Evolutionary conservation across 208 protist species (phyloP).

Genomic region (Leptomonas pyrrhocoris): DNA sequence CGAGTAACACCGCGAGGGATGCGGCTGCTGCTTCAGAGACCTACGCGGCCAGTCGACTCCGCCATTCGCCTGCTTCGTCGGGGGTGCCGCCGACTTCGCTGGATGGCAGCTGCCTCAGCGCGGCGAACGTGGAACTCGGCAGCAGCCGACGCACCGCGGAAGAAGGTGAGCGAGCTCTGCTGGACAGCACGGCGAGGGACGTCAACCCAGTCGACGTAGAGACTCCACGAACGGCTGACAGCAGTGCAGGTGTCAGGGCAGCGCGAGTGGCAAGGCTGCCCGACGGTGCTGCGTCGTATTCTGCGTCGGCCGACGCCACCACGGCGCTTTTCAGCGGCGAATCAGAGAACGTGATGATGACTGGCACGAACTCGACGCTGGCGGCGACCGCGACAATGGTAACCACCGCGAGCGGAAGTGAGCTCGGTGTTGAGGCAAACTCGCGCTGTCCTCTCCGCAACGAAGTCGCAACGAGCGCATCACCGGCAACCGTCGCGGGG

Average conservation of each 20-base stretch:
- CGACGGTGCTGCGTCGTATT: background rate
- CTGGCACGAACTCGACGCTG: background rate
- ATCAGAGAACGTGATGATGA: constrained; percentile 6
- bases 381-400: background rate
- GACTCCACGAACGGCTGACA: background rate
- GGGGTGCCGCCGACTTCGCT: background rate
- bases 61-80: background rate
- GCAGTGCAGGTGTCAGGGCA: background rate
- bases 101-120: constrained; percentile 7
- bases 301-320: background rate
- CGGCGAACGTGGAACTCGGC: background rate
- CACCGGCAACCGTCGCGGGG: background rate
- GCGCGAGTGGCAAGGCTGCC: too few species aligned
- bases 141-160: too few species aligned
- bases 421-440: background rate
- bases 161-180: background rate
- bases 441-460: background rate
- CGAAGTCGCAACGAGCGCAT: background rate
- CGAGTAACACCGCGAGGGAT: background rate
- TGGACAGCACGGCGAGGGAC: background rate
- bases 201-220: background rate
- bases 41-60: background rate
- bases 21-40: background rate
- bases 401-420: background rate
- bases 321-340: constrained; percentile 1